Conservation (phyloP, 75 land plant genomes). For the Picea glauca region DNA sequence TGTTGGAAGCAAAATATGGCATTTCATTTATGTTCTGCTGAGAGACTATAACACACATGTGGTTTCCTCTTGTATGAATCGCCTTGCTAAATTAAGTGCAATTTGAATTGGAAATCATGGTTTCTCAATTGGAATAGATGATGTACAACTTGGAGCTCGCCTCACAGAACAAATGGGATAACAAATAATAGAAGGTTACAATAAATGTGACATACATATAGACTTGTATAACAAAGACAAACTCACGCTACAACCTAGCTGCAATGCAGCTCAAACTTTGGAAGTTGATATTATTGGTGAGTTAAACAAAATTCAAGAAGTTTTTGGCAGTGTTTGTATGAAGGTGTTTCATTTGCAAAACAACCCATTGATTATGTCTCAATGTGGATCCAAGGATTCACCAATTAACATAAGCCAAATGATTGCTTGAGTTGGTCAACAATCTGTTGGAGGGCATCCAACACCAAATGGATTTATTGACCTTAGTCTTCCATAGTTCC, state of each 20-base stretch:
- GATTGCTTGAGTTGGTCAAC: slow-evolving; percentile 98
- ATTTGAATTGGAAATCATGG: slow-evolving; percentile 99
- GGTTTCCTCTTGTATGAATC: slow-evolving; percentile 95
- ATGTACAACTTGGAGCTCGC: slow-evolving; percentile 78
- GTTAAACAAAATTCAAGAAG: slow-evolving; percentile 72
- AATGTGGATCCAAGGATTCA: slow-evolving; percentile 97
- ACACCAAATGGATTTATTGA: slow-evolving; percentile 96
- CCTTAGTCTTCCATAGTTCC: slow-evolving; percentile 91
- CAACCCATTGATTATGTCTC: slow-evolving; percentile 97
- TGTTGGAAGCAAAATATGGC: too few species aligned
- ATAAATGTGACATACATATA: slow-evolving; percentile 59
- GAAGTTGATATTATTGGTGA: slow-evolving; percentile 65
- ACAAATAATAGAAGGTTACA: slow-evolving; percentile 51
- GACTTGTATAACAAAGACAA: slow-evolving; percentile 52
- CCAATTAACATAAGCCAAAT: slow-evolving; percentile 92
- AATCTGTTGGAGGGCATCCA: slow-evolving; percentile 88
- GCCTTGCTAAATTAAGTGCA: slow-evolving; percentile 97
- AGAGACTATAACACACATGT: slow-evolving; percentile 88
- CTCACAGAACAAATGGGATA: slow-evolving; percentile 41
- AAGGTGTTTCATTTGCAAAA: slow-evolving; percentile 83
- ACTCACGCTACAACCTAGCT: slow-evolving; percentile 65
- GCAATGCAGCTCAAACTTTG: slow-evolving; percentile 76
- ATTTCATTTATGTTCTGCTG: slow-evolving; percentile 42
- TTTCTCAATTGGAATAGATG: slow-evolving; percentile 98
- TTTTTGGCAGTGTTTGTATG: slow-evolving; percentile 56